Evolutionary conservation across 441 rosid genomes (phyloP), one percentile per base, ranked within the genome.

Genomic region (Arabidopsis hybrid): DNA sequence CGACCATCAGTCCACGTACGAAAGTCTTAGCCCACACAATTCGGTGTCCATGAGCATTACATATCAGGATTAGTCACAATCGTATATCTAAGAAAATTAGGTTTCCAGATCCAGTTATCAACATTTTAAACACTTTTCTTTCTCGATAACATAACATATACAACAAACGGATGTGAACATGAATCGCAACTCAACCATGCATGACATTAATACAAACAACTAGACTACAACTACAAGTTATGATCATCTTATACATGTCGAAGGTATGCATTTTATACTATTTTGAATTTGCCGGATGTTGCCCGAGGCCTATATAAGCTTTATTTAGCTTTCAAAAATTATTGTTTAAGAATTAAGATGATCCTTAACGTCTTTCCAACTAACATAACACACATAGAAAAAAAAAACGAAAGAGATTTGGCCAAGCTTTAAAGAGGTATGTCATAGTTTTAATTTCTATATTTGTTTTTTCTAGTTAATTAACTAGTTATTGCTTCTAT

Each of bases 401-500:
- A 21, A 35, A 21, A 26, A 6, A 40, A 10, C 32, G 32, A 31
- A 31, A 31, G 32, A 74, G 8, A 49, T 42, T 39, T 74, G 67
- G 0, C 26, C 26, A 67, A 46, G 26, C 26, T 21, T 59, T 59
- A 50, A 74, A 59, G 67, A 59, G 42, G 45, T 74, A 39, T 57
- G 36, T 1, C 72, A 49, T 65, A 57, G 11, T 66, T 66, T 29
- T 58, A 50, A 43, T 43, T 75, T 75, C 8, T 10, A 11, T 52
- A 52, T 60, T 42, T 67, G 10, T 60, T 43, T 32, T 34, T 43
- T 56, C 2, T 35, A 36, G 17, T 18, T 55, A 70, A 29, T 69
- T 46, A 75, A 16, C 4, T 61, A 61, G 62, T 61, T 69, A 36
- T 53, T 75, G 74, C 60, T 55, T 60, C 67, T 74, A 51, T 60